Evolutionary conservation across 108 stramenopile species (phyloP), one percentile per base, ranked within the genome.

Genomic region (Nitzschia sp.): DNA sequence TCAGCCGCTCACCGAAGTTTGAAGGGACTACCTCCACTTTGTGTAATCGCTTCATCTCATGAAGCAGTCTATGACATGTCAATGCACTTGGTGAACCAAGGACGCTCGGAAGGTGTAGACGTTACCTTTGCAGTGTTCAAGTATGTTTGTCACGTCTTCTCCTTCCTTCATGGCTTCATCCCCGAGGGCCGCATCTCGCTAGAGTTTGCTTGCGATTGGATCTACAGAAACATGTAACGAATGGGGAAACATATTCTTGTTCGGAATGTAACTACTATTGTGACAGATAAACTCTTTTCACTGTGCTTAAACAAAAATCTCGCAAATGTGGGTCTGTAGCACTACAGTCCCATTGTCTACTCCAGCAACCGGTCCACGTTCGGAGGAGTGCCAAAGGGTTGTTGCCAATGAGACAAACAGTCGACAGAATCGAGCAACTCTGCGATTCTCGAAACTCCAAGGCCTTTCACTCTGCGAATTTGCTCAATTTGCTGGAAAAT

Each of bases 101-200:
- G 84, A 10, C 71, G 81, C 43, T 53, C 68, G 2, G 66, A 77
- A 11, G 79, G 81, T 41, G 87, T 89, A 6, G 67, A 75, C 38
- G 87, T 87, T 1, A 84, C 86, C 0, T 41, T 92, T 41, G 86
- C 83, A 21, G 73, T 85, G 15, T 92, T 87, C 87, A 89, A 88
- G 54, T 84, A 79, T 61, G 84, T 83, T 85, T 92, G 90, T 57
- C 90, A 89, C 64, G 85, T 92, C 2, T 92, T 88, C 54, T 78
- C 85, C 1, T 80, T 92, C 53, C 60, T 89, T 8, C 74, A 67
- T 53, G 72, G 76, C 0, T 89, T 89, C 51, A 25, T 87, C 42
- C 90, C 90, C 0, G 90, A 92, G 55, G 87, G 86, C 0, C 64
- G 70, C 39, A 64, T 82, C 57, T 72, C 83, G 17, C 71, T 89